Evolutionary conservation across 106 monocot species (phyloP), one percentile per base, ranked within the genome.

Genomic region (Triglochin maritima): DNA sequence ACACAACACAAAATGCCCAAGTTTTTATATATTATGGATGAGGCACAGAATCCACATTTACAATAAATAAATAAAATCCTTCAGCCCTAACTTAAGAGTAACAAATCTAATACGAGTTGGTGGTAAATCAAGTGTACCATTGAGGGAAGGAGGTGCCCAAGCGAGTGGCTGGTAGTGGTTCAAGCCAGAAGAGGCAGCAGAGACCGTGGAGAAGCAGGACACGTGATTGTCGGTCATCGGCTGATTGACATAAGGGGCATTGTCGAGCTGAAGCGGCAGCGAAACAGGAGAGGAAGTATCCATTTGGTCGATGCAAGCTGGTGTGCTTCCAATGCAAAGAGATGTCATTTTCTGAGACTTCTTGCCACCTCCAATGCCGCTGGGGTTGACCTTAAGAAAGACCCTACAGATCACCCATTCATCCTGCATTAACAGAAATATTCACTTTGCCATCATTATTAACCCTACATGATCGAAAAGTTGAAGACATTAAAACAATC

Each of bases 141-240:
- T 29, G 29, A 60, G 43, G 14, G 72, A 7, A 7, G 65, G 8
- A 0, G 77, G 69, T 6, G 66, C 12, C 13, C 49, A 12, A 0
- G 57, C 6, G 0, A 59, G 7, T n/a, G 59, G 44, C 5, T 15
- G 63, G 46, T 7, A 73, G 15, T 12, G 59, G 46, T 67, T 50
- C 52, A 65, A 48, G 49, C 50, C 41, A 41, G 76, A 42, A 12
- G 49, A 9, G 42, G 44, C 46, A 44, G 63, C 11, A 63, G 48
- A 17, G 49, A 44, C 41, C 7, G 82, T 85, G 94, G 94, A 94
- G 94, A 94, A 94, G 94, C 94, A 94, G 94, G 94, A 78, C 82
- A 87, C 92, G 82, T 82, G 80, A 73, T 87, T 29, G 7, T 51
- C 81, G 44, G 58, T 12, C 43, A 42, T 46, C 29, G 50, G 65